A percentile compares a stretch with the other conserved stretches of the same genome.
phyloP scores from a whole-genome alignment of 306 rosid species.

The Abrus precatorius region DNA sequence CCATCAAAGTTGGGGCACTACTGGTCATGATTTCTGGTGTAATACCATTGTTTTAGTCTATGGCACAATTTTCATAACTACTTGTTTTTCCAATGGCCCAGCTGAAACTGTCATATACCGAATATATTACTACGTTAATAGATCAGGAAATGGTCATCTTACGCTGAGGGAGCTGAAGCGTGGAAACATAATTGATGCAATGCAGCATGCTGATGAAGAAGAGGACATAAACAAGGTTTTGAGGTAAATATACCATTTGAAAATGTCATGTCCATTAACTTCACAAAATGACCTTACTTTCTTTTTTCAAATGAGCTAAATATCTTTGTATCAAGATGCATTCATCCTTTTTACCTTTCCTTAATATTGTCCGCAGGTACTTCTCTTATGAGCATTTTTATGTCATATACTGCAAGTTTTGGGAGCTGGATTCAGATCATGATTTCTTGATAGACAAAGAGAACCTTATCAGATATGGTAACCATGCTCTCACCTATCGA shows the following conservation, averaged over 20 bases:
- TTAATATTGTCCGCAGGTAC: conserved; percentile 64
- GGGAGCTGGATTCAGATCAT: conserved; percentile 99
- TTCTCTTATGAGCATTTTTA: conserved; percentile 98
- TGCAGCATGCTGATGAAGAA: conserved; percentile 99
- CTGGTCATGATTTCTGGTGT: conserved; percentile 38
- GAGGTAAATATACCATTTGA: conserved; percentile 65
- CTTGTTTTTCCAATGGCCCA: conserved; percentile 68
- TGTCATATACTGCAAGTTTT: conserved; percentile 98
- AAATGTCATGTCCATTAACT: conserved; percentile 38
- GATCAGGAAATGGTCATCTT: conserved; percentile 89
- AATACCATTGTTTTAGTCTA: conserved; percentile 24
- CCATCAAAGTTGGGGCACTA: conserved; percentile 20
- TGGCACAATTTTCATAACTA: conserved; percentile 45
- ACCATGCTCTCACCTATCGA: conserved; percentile 97
- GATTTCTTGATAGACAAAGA: conserved; percentile 98
- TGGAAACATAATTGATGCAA: conserved; percentile 95
- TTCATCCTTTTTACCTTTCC: conserved; percentile 10
- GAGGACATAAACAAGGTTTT: conserved; percentile 99
- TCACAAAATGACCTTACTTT: conserved; percentile 22
- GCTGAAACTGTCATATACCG: conserved; percentile 99
- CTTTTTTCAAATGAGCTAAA: conserved; percentile 24
- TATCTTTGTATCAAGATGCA: conserved; percentile 22
- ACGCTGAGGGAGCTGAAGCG: conserved; percentile 96
- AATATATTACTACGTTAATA: conserved; percentile 96
- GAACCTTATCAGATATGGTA: conserved; percentile 97